Evolutionary conservation across 208 protist genomes (phyloP).

Genomic region (Trichomonas gallinae): DNA sequence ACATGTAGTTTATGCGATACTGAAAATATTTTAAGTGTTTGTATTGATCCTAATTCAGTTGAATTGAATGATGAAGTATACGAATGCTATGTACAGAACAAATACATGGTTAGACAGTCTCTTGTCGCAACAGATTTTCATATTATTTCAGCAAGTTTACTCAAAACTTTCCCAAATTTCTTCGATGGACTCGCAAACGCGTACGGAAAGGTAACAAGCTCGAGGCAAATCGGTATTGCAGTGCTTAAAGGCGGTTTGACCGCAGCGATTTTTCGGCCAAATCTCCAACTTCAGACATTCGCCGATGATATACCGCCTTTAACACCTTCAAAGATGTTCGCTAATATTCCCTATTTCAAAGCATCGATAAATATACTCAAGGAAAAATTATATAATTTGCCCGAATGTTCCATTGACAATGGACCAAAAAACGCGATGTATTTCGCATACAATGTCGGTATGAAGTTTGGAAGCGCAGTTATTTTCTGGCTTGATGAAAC

Average conservation of each 20-base stretch:
- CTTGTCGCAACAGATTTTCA: neutral
- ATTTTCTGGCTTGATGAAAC: neutral
- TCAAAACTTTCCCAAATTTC: neutral
- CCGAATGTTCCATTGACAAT: no score
- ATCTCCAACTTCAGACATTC: neutral
- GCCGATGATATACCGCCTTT: neutral
- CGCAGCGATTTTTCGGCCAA: neutral
- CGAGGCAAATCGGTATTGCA: neutral
- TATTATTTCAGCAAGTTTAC: neutral
- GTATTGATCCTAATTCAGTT: neutral
- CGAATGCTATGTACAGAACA: neutral
- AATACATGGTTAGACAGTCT: neutral
- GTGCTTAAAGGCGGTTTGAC: neutral
- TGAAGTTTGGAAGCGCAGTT: neutral
- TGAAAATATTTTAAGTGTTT: neutral
- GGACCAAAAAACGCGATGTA: neutral
- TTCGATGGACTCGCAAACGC: neutral
- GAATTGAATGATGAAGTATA: slow-evolving; percentile 5
- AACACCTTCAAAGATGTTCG: neutral
- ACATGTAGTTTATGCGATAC: neutral
- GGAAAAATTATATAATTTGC: neutral
- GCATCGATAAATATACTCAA: neutral
- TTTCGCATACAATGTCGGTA: neutral
- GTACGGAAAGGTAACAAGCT: neutral
- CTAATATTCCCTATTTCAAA: neutral